Evolutionary conservation across 768 basidiomycete species (phyloP), one percentile per base, ranked within the genome.

Genomic region (Suillus brevipes): DNA sequence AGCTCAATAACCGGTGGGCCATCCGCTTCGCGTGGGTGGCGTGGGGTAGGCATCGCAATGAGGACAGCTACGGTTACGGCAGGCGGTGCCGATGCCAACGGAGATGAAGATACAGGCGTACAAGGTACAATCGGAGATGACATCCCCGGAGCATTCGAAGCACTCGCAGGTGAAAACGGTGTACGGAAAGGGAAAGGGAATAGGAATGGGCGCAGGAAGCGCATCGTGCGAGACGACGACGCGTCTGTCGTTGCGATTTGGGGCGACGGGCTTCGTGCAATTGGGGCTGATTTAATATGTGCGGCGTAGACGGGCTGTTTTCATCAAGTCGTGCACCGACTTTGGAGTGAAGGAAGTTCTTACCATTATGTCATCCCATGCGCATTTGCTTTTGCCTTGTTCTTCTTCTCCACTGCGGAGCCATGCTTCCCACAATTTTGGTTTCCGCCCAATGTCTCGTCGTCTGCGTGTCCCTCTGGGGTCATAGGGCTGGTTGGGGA

Each of bases 41-140:
- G 64, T 12, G 36, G 14, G 31, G 36, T 40, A 23, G 82, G 82
- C 83, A 83, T 82, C 6, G 83, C 81, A 47, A 83, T 79, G 38
- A 83, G 72, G 20, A 83, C 80, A 0, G 79, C 77, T 37, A 83
- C 75, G 42, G 74, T 75, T 31, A 83, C 72, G 52, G 70, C 63
- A 40, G 76, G 67, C 31, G 67, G 60, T 34, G 65, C 6, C 16
- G 60, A 28, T 57, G 38, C 16, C 56, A 59, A 12, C 59, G 66
- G 65, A 59, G 70, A 64, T 16, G 70, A 20, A 37, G 50, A 34
- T 31, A 64, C 37, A 1, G 20, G 20, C 3, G 43, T 20, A 58
- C 55, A 50, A 20, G 64, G 31, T 14, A 60, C 49, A 40, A 60
- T 62, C 20, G 64, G 64, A 9, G 50, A 63, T 25, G 20, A 68